Base-by-base conservation (phyloP, 83 land plant species). In the Thuja plicata region DNA sequence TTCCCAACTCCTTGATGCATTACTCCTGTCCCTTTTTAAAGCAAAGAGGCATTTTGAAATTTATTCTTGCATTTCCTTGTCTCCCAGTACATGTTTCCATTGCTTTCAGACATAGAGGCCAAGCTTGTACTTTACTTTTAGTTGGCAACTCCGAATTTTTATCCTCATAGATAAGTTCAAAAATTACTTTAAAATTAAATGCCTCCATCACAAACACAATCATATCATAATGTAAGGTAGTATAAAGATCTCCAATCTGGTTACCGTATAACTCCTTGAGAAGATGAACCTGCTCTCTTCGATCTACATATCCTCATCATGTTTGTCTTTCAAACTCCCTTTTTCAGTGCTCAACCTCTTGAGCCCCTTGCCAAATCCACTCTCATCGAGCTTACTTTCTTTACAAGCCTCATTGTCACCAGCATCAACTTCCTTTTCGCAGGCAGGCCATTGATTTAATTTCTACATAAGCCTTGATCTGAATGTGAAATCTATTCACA, bases 211-310 rank as follows among this genome's bases (percentile, higher is more conserved):
- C 91, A 89, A 97, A 94, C 79, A 93, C 96, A 92, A 97, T 90
- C 91, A 95, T 84, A 70, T 93, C 92, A 89, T 89, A 97, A 3
- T 96, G 87, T 84, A 97, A 94, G 89, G 95, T 97, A 83, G 93
- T 92, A 84, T 94, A 96, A 5, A 97, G 90, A 78, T 97, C 96
- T 89, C 92, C 89, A 57, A 97, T 95, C 86, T 94, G 92, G 40
- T 92, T 89, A 32, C 95, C 94, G 86, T 96, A 93, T 83, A 94
- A 87, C 89, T 93, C 95, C 90, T 94, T 96, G 32, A 97, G 87
- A 66, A 95, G 93, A 16, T 93, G 92, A 86, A 97, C 97, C 97
- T 97, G 99, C 84, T 97, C 99, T 81, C 97, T 92, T 86, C 99
- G 91, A 87, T 97, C 96, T 88, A 97, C 96, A 91, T 92, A 97